Evolutionary conservation across 1,139 yeast species (phyloP).

Genomic region (Candida sojae): DNA sequence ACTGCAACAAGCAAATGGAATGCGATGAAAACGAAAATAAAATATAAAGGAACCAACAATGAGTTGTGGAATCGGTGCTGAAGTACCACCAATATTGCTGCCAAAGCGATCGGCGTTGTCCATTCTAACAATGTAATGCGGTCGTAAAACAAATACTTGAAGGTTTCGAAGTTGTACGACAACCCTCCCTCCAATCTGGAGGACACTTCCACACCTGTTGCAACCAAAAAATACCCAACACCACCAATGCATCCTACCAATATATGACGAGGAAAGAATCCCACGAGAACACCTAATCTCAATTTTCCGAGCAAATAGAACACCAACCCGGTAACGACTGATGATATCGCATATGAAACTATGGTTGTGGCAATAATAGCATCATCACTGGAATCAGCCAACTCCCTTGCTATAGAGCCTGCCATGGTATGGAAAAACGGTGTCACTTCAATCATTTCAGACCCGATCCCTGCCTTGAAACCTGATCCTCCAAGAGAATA

Average conservation of each 20-base stretch:
- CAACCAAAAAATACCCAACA: constrained; percentile 88
- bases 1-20: constrained; percentile 70
- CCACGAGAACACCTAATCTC: constrained; percentile 80
- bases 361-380: constrained; percentile 84
- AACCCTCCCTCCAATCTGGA: constrained; percentile 77
- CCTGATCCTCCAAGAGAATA: constrained; percentile 90
- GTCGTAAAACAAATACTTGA: constrained; percentile 44
- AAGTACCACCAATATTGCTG: constrained; percentile 58
- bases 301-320: constrained; percentile 78
- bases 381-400: constrained; percentile 50
- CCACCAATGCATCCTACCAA: constrained; percentile 98
- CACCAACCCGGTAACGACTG: constrained; percentile 82
- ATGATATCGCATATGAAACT: constrained; percentile 78
- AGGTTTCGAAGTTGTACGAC: constrained; percentile 59
- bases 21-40: constrained; percentile 64
- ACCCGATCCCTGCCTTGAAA: constrained; percentile 87
- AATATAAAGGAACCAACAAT: constrained; percentile 76
- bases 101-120: constrained; percentile 67
- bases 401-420: constrained; percentile 56
- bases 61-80: constrained; percentile 72
- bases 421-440: constrained; percentile 99
- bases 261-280: constrained; percentile 94
- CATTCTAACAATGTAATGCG: constrained; percentile 60
- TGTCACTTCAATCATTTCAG: constrained; percentile 98
- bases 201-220: constrained; percentile 89